Percentiles rank a stretch among this genome's conserved stretches.
phyloP scores from a whole-genome alignment of 1,139 yeast genomes.

The Hansenula sp. region DNA sequence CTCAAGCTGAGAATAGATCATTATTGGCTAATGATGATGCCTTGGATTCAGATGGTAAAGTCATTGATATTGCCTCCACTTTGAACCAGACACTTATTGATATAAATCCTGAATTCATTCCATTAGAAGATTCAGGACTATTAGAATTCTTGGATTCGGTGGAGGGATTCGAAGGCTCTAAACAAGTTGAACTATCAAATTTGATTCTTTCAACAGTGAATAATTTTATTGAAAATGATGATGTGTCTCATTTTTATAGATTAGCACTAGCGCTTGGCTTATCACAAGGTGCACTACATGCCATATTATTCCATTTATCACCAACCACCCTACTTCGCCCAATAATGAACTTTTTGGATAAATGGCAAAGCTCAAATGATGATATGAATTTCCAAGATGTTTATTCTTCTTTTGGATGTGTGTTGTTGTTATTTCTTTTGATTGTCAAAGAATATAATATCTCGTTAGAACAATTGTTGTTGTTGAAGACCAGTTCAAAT shows the following conservation, averaged over 20 bases:
- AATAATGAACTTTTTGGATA: conserved; percentile 30
- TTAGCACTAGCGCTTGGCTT: conserved; percentile 43
- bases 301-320: conserved; percentile 30
- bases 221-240: conserved; percentile 37
- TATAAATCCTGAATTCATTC: conserved; percentile 50
- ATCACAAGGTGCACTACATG: conserved; percentile 38
- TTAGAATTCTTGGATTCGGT: conserved; percentile 34
- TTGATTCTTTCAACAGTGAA: conserved; percentile 33
- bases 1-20: conserved; percentile 28
- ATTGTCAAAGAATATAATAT: conserved; percentile 43
- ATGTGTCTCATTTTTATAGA: conserved; percentile 44
- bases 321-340: conserved; percentile 25
- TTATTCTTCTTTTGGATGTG: conserved; percentile 64
- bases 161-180: conserved; percentile 38
- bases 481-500: conserved; percentile 12
- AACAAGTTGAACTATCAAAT: conserved; percentile 36
- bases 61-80: conserved; percentile 13
- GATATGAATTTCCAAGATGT: conserved; percentile 62
- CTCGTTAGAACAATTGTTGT: conserved; percentile 24
- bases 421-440: conserved; percentile 46
- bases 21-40: conserved; percentile 29
- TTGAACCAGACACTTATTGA: conserved; percentile 26
- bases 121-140: conserved; percentile 48
- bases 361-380: conserved; percentile 35
- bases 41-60: conserved; percentile 17